Evolutionary conservation across 208 protist species (phyloP).

Genomic region (Blastocrithidia nonstop): DNA sequence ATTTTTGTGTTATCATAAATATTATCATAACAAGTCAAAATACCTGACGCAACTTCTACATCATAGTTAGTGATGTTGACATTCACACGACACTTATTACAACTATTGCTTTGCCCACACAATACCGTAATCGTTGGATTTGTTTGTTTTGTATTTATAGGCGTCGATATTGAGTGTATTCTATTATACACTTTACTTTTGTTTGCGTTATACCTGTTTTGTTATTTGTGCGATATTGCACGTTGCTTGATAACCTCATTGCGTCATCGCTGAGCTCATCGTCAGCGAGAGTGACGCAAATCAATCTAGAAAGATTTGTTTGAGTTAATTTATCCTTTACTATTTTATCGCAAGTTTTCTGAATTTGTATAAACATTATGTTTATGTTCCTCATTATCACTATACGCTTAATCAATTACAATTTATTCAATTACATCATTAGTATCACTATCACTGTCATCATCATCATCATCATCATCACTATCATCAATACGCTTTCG

Average conservation of each 20-base stretch:
- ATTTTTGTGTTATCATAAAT: too few relatives aligned
- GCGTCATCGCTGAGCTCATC: neutral
- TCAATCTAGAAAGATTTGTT: neutral
- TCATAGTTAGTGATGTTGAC: neutral
- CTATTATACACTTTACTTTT: neutral
- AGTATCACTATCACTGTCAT: constrained; percentile 13
- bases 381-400: neutral
- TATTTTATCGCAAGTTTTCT: neutral
- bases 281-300: neutral
- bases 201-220: constrained; percentile 1
- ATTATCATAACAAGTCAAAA: too few relatives aligned
- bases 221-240: neutral
- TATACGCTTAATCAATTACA: neutral
- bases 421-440: constrained; percentile 2
- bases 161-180: neutral
- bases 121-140: neutral
- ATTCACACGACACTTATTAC: neutral
- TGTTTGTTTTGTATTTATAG: neutral
- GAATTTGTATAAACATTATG: neutral
- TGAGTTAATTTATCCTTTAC: constrained; percentile 2
- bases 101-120: neutral
- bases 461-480: constrained; percentile 2
- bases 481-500: too few relatives aligned
- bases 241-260: neutral
- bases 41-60: neutral